phyloP scores from a whole-genome alignment of 2,329 filamentous ascomycete species.

The Fusarium buharicum region DNA sequence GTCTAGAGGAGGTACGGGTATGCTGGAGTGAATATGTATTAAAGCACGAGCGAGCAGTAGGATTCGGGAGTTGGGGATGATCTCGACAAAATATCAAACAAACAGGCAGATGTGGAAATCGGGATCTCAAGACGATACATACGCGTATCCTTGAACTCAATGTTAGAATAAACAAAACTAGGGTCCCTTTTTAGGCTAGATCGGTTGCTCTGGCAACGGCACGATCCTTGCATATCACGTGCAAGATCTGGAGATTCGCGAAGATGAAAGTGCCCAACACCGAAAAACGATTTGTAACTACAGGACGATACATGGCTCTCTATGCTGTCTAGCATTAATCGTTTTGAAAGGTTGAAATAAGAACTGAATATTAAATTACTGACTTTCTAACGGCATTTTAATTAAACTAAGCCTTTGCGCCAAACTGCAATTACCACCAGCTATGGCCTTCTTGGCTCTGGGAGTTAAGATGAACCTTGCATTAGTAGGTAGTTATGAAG shows the following conservation, averaged over 20 bases:
- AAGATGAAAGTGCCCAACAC: background rate
- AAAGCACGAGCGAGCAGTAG: conserved; percentile 23
- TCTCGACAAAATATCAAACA: conserved; percentile 38
- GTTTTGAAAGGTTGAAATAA: no score
- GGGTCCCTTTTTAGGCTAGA: conserved; percentile 37
- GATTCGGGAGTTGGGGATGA: conserved; percentile 34
- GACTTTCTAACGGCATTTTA: background rate
- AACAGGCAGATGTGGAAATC: conserved; percentile 36
- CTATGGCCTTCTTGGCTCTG: no score
- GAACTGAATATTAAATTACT: background rate
- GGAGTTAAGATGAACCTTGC: no score
- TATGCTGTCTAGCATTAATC: background rate
- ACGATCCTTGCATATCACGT: conserved; percentile 20
- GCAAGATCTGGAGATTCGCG: background rate
- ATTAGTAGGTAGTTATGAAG: background rate
- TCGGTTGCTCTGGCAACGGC: conserved; percentile 51
- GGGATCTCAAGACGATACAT: conserved; percentile 33
- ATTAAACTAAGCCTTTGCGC: background rate
- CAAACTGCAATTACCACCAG: background rate
- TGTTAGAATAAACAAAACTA: conserved; percentile 46
- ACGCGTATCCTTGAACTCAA: conserved; percentile 41
- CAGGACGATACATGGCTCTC: background rate
- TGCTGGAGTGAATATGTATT: conserved; percentile 28
- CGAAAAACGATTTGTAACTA: background rate
- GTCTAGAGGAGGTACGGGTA: conserved; percentile 6